A percentile compares a stretch with the other conserved stretches of the same genome.
These are phyloP conservation scores for Ephemerocybe angulata DNA, from an alignment of 768 basidiomycete genomes.

Conservation along the genomic window DNA sequence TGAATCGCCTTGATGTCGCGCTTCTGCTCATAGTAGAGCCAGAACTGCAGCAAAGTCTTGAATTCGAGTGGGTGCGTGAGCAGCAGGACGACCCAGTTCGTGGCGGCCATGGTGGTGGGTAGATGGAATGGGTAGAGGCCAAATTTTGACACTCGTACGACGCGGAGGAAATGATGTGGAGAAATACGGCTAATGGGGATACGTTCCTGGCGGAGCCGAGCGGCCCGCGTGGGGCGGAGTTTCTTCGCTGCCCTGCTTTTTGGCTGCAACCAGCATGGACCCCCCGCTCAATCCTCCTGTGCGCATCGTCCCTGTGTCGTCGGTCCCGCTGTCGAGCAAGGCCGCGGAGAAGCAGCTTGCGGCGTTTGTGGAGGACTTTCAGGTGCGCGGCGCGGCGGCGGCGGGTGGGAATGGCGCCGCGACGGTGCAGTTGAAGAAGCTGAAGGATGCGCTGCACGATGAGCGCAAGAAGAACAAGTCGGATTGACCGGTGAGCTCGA, in stretches of 20 bases:
- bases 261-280: slow-evolving; percentile 37
- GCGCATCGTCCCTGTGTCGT: slow-evolving; percentile 38
- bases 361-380: slow-evolving; percentile 47
- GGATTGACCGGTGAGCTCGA: neutral
- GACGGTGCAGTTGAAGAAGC: slow-evolving; percentile 57
- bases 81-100: slow-evolving; percentile 62
- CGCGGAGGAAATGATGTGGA: slow-evolving; percentile 3
- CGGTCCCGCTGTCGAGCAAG: slow-evolving; percentile 36
- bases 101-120: slow-evolving; percentile 43
- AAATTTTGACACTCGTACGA: slow-evolving; percentile 15
- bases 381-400: slow-evolving; percentile 40
- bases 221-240: no score
- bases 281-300: slow-evolving; percentile 44
- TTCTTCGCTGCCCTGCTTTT: slow-evolving; percentile 4
- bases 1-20: slow-evolving; percentile 75
- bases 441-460: slow-evolving; percentile 49
- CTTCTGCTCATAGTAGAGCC: slow-evolving; percentile 73
- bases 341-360: slow-evolving; percentile 39
- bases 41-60: slow-evolving; percentile 77
- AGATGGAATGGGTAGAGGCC: neutral
- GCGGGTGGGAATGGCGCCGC: slow-evolving; percentile 54
- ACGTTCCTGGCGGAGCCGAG: neutral
- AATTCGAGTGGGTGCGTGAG: slow-evolving; percentile 84
- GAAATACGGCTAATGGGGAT: neutral
- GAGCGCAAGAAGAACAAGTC: slow-evolving; percentile 36